Evolutionary conservation across 106 monocot species (phyloP).

Genomic region (Gastrodia elata): DNA sequence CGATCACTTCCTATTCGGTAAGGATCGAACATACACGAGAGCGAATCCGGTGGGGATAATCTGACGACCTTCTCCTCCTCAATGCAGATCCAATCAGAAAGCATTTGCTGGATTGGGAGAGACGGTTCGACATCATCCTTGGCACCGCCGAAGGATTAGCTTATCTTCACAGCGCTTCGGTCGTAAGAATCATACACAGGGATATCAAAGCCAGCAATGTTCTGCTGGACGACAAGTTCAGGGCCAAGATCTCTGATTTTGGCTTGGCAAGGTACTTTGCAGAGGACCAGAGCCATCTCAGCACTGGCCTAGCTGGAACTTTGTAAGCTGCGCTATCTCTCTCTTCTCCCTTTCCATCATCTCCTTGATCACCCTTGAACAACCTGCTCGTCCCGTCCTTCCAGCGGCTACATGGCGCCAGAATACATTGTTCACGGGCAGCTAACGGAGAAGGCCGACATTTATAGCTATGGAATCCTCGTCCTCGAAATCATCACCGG

Average conservation of each 20-base stretch:
- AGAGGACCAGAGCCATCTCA: conserved; percentile 62
- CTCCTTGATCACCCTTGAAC: neutral
- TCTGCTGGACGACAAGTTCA: conserved; percentile 44
- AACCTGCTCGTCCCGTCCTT: neutral
- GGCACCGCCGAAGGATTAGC: conserved; percentile 60
- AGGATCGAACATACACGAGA: neutral
- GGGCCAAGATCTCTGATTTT: conserved; percentile 59
- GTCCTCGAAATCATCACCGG: conserved; percentile 56
- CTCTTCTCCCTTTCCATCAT: neutral
- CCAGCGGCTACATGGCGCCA: conserved; percentile 69
- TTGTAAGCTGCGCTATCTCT: conserved; percentile 28
- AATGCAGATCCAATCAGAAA: conserved; percentile 34
- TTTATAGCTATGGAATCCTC: conserved; percentile 50
- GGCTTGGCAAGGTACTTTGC: conserved; percentile 49
- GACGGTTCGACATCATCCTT: conserved; percentile 43
- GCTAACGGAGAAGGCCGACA: conserved; percentile 58
- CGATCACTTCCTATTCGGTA: conserved; percentile 54
- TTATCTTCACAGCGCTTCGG: conserved; percentile 43
- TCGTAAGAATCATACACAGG: conserved; percentile 57
- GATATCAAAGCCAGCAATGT: conserved; percentile 76
- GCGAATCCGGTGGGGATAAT: neutral
- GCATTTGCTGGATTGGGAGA: conserved; percentile 41
- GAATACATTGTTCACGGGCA: conserved; percentile 63
- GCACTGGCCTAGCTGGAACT: conserved; percentile 66
- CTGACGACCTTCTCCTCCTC: neutral